Evolutionary conservation across 306 rosid species (phyloP).

Genomic region (Vigna reflexopilosa): DNA sequence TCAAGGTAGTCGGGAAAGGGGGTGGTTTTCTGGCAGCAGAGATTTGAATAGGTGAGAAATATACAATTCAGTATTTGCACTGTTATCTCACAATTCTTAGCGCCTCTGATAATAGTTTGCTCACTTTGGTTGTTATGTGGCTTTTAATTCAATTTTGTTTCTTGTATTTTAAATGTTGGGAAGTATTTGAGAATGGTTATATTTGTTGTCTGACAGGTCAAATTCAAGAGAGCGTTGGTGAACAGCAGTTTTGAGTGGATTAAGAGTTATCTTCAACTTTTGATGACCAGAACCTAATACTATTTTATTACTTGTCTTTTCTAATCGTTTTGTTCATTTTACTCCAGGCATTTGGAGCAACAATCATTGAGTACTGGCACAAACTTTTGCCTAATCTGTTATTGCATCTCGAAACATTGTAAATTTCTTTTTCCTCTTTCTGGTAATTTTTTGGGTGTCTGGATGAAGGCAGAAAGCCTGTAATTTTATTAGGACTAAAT

Average conservation of each 20-base stretch:
- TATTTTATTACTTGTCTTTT: slow-evolving; percentile 53
- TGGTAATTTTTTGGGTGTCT: slow-evolving; percentile 55
- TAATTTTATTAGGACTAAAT: slow-evolving; percentile 56
- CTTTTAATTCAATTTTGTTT: slow-evolving; percentile 19
- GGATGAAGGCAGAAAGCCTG: slow-evolving; percentile 61
- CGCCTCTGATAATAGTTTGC: slow-evolving; percentile 23
- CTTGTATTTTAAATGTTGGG: slow-evolving; percentile 13
- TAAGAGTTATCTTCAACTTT: slow-evolving; percentile 56
- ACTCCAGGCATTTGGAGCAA: slow-evolving; percentile 59
- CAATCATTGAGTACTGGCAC: slow-evolving; percentile 57
- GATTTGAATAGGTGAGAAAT: slow-evolving; percentile 71
- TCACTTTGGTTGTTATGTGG: slow-evolving; percentile 12
- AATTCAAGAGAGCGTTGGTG: slow-evolving; percentile 58
- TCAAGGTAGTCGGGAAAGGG: slow-evolving; percentile 77
- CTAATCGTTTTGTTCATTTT: slow-evolving; percentile 56
- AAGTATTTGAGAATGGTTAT: slow-evolving; percentile 33
- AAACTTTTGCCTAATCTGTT: slow-evolving; percentile 55
- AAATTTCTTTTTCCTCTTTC: slow-evolving; percentile 44
- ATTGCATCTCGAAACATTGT: slow-evolving; percentile 51
- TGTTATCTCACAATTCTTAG: slow-evolving; percentile 14
- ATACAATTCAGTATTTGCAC: not conserved
- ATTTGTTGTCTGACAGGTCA: slow-evolving; percentile 50
- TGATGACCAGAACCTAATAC: slow-evolving; percentile 56
- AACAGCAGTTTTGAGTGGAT: slow-evolving; percentile 51
- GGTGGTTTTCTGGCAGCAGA: slow-evolving; percentile 80